phyloP scores from a whole-genome alignment of 495 filamentous ascomycete genomes.

The Trichoderma virens region DNA sequence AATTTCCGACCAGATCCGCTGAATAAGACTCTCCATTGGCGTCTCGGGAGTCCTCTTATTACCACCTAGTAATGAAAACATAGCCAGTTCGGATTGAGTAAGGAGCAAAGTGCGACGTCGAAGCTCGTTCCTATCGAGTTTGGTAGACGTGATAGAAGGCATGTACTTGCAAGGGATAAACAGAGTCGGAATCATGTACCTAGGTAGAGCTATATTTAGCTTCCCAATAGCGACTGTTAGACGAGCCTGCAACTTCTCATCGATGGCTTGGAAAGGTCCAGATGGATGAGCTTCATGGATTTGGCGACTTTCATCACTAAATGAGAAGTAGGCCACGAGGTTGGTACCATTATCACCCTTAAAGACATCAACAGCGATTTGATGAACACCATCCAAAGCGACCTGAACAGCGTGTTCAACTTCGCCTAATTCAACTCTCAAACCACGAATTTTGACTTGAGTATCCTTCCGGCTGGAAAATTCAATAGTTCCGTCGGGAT shows the following conservation, averaged over 20 bases:
- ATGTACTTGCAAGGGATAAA: slow-evolving; percentile 19
- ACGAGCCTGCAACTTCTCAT: neutral
- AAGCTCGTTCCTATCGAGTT: slow-evolving; percentile 23
- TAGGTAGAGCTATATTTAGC: neutral
- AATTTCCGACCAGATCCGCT: neutral
- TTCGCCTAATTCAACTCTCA: slow-evolving; percentile 32
- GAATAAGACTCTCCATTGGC: slow-evolving; percentile 3
- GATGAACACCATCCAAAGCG: neutral
- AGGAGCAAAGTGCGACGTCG: slow-evolving; percentile 19
- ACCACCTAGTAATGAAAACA: neutral
- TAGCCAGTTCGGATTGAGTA: neutral
- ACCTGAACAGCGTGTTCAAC: slow-evolving; percentile 21
- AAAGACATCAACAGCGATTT: slow-evolving; percentile 25
- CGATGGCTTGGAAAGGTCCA: neutral
- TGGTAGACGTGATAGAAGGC: slow-evolving; percentile 22
- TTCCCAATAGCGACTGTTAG: neutral
- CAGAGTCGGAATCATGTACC: slow-evolving; percentile 7
- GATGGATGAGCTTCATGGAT: slow-evolving; percentile 12
- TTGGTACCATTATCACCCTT: slow-evolving; percentile 15
- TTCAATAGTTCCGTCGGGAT: slow-evolving; percentile 25
- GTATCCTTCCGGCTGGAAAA: slow-evolving; percentile 30
- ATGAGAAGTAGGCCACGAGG: slow-evolving; percentile 10
- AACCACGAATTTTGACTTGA: slow-evolving; percentile 36
- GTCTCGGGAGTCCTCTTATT: slow-evolving; percentile 30
- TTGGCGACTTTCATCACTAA: slow-evolving; percentile 8